Percentiles rank a stretch among this genome's conserved stretches.
phyloP scores from a whole-genome alignment of 2,329 filamentous ascomycete genomes.

The Phyllosticta capitalensis region DNA sequence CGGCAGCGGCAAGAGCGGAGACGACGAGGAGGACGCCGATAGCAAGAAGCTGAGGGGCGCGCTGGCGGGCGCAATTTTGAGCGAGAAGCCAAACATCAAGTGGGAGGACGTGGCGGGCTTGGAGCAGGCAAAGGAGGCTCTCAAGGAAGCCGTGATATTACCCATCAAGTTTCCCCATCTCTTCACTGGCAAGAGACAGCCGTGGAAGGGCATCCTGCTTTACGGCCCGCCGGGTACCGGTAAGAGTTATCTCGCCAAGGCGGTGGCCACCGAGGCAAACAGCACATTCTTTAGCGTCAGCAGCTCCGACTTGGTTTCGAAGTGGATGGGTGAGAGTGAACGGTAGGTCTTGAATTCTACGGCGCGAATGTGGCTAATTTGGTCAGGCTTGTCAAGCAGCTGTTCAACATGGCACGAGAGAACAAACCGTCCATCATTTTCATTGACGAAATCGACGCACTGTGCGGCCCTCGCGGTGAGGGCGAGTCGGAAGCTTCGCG shows the following conservation, averaged over 20 bases:
- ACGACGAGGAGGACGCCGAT: conserved; percentile 74
- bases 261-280: conserved; percentile 95
- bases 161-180: conserved; percentile 98
- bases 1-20: conserved; percentile 52
- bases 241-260: conserved; percentile 96
- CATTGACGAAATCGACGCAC: conserved; percentile 94
- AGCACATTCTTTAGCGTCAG: conserved; percentile 99
- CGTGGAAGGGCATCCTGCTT: conserved; percentile 95
- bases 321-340: conserved; percentile 99
- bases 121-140: conserved; percentile 86
- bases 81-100: conserved; percentile 90
- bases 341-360: conserved; percentile 47
- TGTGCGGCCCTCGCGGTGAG: conserved; percentile 86
- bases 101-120: conserved; percentile 98
- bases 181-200: conserved; percentile 91
- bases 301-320: conserved; percentile 93
- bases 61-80: conserved; percentile 81
- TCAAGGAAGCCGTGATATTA: conserved; percentile 95
- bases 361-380: conserved; percentile 10
- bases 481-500: conserved; percentile 96
- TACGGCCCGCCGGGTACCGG: conserved; percentile 95
- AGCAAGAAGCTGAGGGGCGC: conserved; percentile 91
- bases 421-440: conserved; percentile 98
- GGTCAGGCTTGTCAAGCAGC: conserved; percentile 77
- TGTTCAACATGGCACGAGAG: conserved; percentile 96